A percentile compares a stretch with the other conserved stretches of the same genome.
Evolutionary conservation across 228 moss, liverwort and hornwort species (phyloP).

Genomic region (Sphagnum fallax): DNA sequence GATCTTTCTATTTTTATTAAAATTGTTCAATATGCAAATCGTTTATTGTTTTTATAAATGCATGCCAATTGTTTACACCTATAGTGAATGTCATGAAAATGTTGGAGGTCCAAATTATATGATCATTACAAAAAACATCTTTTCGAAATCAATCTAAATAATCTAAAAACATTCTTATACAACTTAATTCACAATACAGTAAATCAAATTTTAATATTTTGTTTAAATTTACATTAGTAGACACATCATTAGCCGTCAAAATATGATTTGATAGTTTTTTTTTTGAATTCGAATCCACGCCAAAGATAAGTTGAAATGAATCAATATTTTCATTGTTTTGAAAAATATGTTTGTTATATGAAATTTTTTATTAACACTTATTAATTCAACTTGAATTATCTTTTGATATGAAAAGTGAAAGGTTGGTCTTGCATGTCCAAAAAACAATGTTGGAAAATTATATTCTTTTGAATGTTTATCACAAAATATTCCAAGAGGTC

Average conservation of each 20-base stretch:
- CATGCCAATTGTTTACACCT: neutral
- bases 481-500: neutral
- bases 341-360: neutral
- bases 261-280: neutral
- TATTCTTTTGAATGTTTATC: neutral
- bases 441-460: neutral
- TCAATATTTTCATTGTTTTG: conserved; percentile 1
- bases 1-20: too few species aligned
- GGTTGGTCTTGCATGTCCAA: neutral
- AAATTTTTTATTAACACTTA: neutral
- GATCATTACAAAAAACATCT: neutral
- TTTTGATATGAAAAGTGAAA: neutral
- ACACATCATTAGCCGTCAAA: neutral
- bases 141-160: neutral
- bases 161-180: neutral
- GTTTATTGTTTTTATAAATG: too few species aligned
- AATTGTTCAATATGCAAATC: too few species aligned
- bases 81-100: neutral
- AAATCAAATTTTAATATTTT: neutral
- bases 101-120: neutral
- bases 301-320: neutral
- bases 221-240: neutral
- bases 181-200: neutral
- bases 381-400: neutral
- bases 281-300: neutral